Evolutionary conservation across 345 rosid species (phyloP).

Genomic region (Lepidium sativum): DNA sequence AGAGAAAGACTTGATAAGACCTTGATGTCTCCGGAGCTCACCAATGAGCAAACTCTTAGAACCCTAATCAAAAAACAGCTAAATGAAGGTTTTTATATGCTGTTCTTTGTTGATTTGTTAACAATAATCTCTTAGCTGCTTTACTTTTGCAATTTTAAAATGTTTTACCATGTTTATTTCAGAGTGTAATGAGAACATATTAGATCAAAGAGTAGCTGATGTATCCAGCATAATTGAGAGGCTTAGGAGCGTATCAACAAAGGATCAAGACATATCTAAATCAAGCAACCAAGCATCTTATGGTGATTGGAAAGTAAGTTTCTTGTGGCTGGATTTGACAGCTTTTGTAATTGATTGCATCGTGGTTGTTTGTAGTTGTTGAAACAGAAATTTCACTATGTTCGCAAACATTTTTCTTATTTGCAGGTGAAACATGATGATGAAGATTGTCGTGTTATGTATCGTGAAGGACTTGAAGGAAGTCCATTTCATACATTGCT

Average conservation of each 20-base stretch:
- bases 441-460: slow-evolving; percentile 88
- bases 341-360: not conserved
- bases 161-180: slow-evolving; percentile 6
- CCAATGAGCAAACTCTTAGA: slow-evolving; percentile 41
- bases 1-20: slow-evolving; percentile 74
- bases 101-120: not conserved
- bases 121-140: not conserved
- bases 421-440: slow-evolving; percentile 65
- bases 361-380: not conserved
- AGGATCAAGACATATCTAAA: slow-evolving; percentile 30
- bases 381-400: not conserved
- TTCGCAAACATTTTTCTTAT: not conserved
- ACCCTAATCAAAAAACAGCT: slow-evolving; percentile 58
- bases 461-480: slow-evolving; percentile 81
- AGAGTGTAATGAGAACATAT: slow-evolving; percentile 44
- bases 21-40: slow-evolving; percentile 59
- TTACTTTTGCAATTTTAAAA: not conserved
- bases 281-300: slow-evolving; percentile 32
- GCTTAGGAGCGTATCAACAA: slow-evolving; percentile 73
- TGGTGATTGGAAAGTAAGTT: slow-evolving; percentile 82
- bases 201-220: slow-evolving; percentile 50
- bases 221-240: slow-evolving; percentile 66
- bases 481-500: slow-evolving; percentile 77
- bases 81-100: slow-evolving; percentile 33
- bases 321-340: not conserved